Evolutionary conservation across 2,329 filamentous ascomycete genomes (phyloP).

Genomic region (Talaromyces funiculosus): DNA sequence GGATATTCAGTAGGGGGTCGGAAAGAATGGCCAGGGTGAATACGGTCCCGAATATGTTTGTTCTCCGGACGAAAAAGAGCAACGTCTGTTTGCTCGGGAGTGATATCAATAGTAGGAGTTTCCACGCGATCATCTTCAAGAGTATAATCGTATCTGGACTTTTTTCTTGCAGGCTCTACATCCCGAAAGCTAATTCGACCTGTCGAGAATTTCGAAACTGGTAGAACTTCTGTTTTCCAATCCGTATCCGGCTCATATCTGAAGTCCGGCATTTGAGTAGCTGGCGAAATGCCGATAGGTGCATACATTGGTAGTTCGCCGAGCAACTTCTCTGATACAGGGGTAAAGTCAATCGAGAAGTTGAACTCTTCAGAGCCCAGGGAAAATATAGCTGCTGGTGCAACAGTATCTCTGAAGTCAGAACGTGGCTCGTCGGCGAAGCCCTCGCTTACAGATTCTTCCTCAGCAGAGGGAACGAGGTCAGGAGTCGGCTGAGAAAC

Average conservation of each 20-base stretch:
- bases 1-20: conserved; percentile 82
- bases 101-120: conserved; percentile 46
- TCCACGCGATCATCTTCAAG: conserved; percentile 65
- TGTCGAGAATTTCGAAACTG: conserved; percentile 80
- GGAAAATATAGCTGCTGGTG: conserved; percentile 76
- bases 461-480: conserved; percentile 58
- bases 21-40: conserved; percentile 89
- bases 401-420: conserved; percentile 38
- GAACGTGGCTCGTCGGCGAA: conserved; percentile 41
- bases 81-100: conserved; percentile 67
- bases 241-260: conserved; percentile 62
- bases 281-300: conserved; percentile 51
- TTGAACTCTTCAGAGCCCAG: conserved; percentile 76
- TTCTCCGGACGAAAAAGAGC: conserved; percentile 87
- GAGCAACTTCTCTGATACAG: conserved; percentile 69
- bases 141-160: conserved; percentile 74
- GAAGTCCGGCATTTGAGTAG: conserved; percentile 52
- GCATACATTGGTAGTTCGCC: conserved; percentile 77
- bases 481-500: conserved; percentile 58
- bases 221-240: conserved; percentile 72
- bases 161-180: conserved; percentile 63
- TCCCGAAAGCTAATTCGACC: conserved; percentile 68
- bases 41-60: conserved; percentile 79
- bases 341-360: conserved; percentile 69
- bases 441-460: conserved; percentile 50